phyloP scores from a whole-genome alignment of 73 alveolate genomes.

The Symbiodinium pilosum region DNA sequence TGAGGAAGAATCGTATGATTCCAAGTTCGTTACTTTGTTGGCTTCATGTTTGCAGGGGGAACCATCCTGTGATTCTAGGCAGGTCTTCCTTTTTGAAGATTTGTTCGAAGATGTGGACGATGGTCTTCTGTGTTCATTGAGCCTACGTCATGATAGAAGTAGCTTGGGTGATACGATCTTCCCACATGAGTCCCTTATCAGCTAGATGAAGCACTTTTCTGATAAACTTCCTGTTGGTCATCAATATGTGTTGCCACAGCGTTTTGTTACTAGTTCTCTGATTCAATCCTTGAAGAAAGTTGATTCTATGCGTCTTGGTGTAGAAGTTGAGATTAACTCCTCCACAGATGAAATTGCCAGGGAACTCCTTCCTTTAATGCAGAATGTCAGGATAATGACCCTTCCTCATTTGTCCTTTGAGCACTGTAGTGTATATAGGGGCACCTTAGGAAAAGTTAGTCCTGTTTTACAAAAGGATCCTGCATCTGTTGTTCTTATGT shows the following conservation, averaged over 20 bases:
- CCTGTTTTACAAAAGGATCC: not conserved
- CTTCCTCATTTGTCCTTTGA: not conserved
- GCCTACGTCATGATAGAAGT: not conserved
- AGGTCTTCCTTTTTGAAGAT: not conserved
- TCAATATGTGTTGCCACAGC: not conserved
- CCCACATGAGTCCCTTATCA: no score
- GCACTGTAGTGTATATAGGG: not conserved
- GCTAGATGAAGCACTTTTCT: not conserved
- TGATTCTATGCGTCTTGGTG: not conserved
- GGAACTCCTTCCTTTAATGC: not conserved
- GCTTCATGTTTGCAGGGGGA: no score
- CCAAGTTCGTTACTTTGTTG: no score
- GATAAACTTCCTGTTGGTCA: not conserved
- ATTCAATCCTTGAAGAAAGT: not conserved
- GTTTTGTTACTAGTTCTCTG: not conserved
- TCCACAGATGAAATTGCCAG: not conserved
- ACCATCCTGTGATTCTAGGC: not conserved
- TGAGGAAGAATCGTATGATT: not conserved
- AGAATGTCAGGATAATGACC: not conserved
- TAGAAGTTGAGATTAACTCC: not conserved
- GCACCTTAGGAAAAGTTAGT: not conserved
- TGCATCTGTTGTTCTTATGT: not conserved
- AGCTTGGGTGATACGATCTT: not conserved
- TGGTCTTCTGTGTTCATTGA: not conserved
- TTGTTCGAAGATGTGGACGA: not conserved